Evolutionary conservation across 2,329 filamentous ascomycete genomes (phyloP).

Genomic region (Chaetomiaceae sp.): DNA sequence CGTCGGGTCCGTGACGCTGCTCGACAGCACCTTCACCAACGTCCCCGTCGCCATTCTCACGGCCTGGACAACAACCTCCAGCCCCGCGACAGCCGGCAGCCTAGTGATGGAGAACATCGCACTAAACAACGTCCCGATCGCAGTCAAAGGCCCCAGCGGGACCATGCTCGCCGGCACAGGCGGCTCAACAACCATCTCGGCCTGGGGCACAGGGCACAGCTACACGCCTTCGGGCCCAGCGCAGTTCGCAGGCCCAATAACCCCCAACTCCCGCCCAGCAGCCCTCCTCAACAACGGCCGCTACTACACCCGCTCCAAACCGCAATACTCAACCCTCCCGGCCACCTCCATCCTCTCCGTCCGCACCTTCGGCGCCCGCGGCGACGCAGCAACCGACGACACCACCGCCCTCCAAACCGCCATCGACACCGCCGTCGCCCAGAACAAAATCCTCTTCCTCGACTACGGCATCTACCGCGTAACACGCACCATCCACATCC

Average conservation of each 20-base stretch:
- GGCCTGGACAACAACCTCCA: conserved; percentile 42
- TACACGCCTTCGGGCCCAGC: conserved; percentile 44
- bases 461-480: conserved; percentile 53
- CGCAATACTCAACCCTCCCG: conserved; percentile 59
- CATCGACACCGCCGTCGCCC: conserved; percentile 45
- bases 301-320: conserved; percentile 64
- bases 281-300: conserved; percentile 44
- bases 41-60: conserved; percentile 62
- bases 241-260: conserved; percentile 44
- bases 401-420: conserved; percentile 54
- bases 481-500: conserved; percentile 43
- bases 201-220: conserved; percentile 64
- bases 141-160: conserved; percentile 36
- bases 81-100: conserved; percentile 45
- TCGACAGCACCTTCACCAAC: conserved; percentile 64
- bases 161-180: conserved; percentile 51
- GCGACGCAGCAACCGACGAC: conserved; percentile 55
- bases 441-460: conserved; percentile 50
- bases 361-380: conserved; percentile 33
- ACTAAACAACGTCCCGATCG: conserved; percentile 35
- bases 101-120: conserved; percentile 52
- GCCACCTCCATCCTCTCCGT: conserved; percentile 53
- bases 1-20: conserved; percentile 65
- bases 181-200: conserved; percentile 45
- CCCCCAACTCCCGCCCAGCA: conserved; percentile 45